Evolutionary conservation across 495 filamentous ascomycete species (phyloP), one percentile per base, ranked within the genome.

Genomic region (Clavariopsis aquatica): DNA sequence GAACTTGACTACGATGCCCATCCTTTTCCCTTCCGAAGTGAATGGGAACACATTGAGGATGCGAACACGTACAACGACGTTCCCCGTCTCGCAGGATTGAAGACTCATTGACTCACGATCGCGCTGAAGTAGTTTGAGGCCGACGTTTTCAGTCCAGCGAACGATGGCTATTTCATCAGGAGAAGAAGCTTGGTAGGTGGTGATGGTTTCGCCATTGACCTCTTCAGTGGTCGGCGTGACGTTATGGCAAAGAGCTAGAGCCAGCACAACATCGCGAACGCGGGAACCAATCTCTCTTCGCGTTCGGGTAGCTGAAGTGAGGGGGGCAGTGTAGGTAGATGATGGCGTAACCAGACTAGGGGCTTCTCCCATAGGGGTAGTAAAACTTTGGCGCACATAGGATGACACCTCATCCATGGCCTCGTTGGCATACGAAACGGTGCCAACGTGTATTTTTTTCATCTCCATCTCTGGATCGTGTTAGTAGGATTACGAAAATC

Each of bases 111-210:
- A 84, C 65, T 90, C 89, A 52, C 95, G 87, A 71, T 98, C 95
- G 22, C 95, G 89, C 70, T 94, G 87, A 1, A 87, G 78, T 8
- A 99, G 78, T 13, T 91, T 89, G 38, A 99, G 79, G 3, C 95
- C 95, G 38, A 98, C 92, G 10, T 87, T 88, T 75, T 98, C 93
- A 0, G 93, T 95, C 87, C 96, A 99, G 20, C 86, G 85, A 9
- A 99, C 91, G 69, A 99, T 99, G 20, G 95, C 95, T 71, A 99
- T 96, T 75, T 99, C 95, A 74, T 99, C 95, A 0, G 95, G 95
- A 20, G 92, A 96, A 19, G 91, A 95, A 22, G 95, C 95, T 77
- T 99, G 95, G 68, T 99, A 99, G 19, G 84, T 90, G 1, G 87
- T 96, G 22, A 90, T 78, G n/a, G 79, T 83, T 47, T 84, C 75